Evolutionary conservation across 2,329 filamentous ascomycete species (phyloP).

Genomic region (Cryoendolithus antarcticus): DNA sequence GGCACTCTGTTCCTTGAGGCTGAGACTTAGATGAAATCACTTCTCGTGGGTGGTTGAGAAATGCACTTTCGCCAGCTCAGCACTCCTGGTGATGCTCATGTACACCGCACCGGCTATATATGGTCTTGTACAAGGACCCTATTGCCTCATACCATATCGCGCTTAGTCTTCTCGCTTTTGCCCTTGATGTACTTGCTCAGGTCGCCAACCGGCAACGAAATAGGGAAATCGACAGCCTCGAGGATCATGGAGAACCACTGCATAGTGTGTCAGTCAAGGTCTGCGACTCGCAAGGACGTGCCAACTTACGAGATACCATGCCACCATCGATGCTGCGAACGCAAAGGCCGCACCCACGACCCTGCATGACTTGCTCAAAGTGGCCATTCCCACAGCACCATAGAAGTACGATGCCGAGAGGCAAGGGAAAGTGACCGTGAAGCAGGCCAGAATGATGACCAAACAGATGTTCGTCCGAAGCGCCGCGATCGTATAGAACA

Average conservation of each 20-base stretch:
- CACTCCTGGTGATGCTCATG: too few species aligned
- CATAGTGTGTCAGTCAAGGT: neutral
- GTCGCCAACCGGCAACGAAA: constrained; percentile 10
- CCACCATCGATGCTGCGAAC: neutral
- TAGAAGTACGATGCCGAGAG: constrained; percentile 1
- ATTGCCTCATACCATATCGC: too few species aligned
- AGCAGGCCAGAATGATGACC: constrained; percentile 12
- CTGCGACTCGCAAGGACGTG: neutral
- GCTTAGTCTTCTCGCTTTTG: constrained; percentile 2
- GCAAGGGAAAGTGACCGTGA: constrained; percentile 8
- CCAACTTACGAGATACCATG: neutral
- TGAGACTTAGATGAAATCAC: too few species aligned
- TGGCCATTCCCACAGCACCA: neutral
- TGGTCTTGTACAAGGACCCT: too few species aligned
- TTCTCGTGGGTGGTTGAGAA: too few species aligned
- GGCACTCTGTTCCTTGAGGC: too few species aligned
- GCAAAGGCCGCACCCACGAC: neutral
- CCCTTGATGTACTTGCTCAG: constrained; percentile 10
- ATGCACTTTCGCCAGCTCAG: too few species aligned
- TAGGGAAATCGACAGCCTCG: constrained; percentile 11
- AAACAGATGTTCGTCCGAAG: constrained; percentile 11
- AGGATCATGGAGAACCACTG: constrained; percentile 1
- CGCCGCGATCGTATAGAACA: constrained; percentile 11
- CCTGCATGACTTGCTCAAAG: neutral
- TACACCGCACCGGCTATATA: too few species aligned